Evolutionary conservation across 208 protist genomes (phyloP), one percentile per base, ranked within the genome.

Genomic region (Cochliopodium minus): DNA sequence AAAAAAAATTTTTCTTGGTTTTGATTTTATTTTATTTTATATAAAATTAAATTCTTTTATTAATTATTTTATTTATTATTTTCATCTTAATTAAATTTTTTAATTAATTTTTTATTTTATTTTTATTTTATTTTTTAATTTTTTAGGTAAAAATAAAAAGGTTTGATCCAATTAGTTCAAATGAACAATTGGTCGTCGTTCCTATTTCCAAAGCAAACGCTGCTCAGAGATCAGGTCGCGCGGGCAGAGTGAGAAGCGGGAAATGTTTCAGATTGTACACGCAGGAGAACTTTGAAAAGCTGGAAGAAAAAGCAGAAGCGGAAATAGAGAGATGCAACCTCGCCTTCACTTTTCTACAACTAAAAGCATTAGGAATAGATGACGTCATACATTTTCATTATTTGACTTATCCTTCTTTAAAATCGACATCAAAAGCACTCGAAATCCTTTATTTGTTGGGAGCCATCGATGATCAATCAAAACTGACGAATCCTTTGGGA

Each of bases 121-220:
- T n/a, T n/a, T n/a, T n/a, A n/a, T n/a, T n/a, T n/a, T n/a, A n/a
- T n/a, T n/a, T n/a, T n/a, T n/a, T n/a, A n/a, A n/a, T n/a, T n/a
- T n/a, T n/a, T n/a, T n/a, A n/a, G n/a, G n/a, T n/a, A n/a, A 96
- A 96, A 82, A 88, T 94, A 73, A 87, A 94, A 62, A 83, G 69
- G 40, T 96, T 91, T 78, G 91, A 96, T 72, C 73, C 91, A 13
- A 76, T 77, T 51, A 77, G 88, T 9, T 88, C 89, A 59, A 89
- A 93, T 65, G 89, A 97, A 65, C 82, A 86, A 55, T 73, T 97
- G 36, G 74, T 83, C 2, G 85, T 97, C 6, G 64, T 85, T 23
- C 89, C 88, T n/a, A 96, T 92, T 13, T 92, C 83, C 9, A 69
- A 87, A 59, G 80, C 85, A 0, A 64, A 45, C 17, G 84, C 87